These are phyloP conservation scores for Rubroboletus satanas DNA, from an alignment of 768 basidiomycete species.

Conservation along the genomic window DNA sequence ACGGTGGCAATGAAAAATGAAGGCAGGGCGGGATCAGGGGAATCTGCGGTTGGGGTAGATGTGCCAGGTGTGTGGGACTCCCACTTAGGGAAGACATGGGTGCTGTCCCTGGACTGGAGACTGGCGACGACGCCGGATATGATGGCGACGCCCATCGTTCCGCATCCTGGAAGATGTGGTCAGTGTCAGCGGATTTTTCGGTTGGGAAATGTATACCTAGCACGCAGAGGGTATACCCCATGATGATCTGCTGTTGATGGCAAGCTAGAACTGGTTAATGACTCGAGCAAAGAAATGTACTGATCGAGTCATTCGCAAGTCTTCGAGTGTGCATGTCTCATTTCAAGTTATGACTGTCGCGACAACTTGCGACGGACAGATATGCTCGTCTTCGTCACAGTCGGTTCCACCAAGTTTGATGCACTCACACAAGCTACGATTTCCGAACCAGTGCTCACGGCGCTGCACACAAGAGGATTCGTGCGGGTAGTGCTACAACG, in stretches of 20 bases:
- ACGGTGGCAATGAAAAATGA: constrained; percentile 86
- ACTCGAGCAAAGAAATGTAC: neutral
- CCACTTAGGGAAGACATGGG: constrained; percentile 46
- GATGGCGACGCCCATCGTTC: constrained; percentile 97
- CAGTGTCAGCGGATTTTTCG: constrained; percentile 9
- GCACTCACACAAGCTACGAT: constrained; percentile 60
- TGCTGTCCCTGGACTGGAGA: constrained; percentile 50
- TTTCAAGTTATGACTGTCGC: neutral
- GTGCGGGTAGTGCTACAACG: constrained; percentile 67
- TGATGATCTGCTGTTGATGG: constrained; percentile 27
- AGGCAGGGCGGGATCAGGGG: constrained; percentile 68
- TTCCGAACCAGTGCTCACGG: constrained; percentile 52
- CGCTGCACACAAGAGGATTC: constrained; percentile 55
- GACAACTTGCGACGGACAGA: too few species aligned
- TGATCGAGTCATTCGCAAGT: constrained; percentile 8
- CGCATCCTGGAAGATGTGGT: constrained; percentile 65
- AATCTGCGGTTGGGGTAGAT: constrained; percentile 54
- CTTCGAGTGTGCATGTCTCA: neutral
- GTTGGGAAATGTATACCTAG: constrained; percentile 47
- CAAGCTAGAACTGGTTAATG: neutral
- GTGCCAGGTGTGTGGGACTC: constrained; percentile 71
- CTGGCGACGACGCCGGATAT: constrained; percentile 88
- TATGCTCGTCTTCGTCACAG: constrained; percentile 66
- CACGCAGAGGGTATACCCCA: constrained; percentile 93
- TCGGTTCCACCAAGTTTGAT: constrained; percentile 89